Percentiles rank a stretch among this genome's conserved stretches.
These are phyloP conservation scores for Trichosporon coremiiforme DNA, from an alignment of 1,284 basidiomycete genomes.

Conservation along the genomic window DNA sequence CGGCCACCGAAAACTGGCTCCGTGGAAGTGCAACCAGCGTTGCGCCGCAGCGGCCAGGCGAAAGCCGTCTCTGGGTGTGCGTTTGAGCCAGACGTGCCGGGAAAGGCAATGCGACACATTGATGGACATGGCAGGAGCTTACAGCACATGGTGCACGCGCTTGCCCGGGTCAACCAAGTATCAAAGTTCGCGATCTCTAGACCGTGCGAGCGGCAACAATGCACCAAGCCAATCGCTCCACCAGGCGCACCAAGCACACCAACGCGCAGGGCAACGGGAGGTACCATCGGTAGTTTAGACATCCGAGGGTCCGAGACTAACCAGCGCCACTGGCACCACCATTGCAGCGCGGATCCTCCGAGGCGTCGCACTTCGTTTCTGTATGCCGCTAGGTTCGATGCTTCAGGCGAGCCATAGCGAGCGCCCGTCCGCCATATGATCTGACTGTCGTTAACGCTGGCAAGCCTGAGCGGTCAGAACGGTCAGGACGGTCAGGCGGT, in stretches of 20 bases:
- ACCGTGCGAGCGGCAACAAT: background rate
- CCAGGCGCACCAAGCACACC: background rate
- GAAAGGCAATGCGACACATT: background rate
- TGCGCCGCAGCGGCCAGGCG: too few relatives aligned
- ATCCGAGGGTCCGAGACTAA: constrained; percentile 4
- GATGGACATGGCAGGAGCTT: background rate
- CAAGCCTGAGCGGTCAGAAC: too few relatives aligned
- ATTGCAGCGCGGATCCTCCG: background rate
- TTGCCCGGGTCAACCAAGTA: background rate
- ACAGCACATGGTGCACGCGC: background rate
- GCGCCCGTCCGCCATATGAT: background rate
- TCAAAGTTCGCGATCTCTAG: background rate
- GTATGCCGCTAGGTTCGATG: background rate
- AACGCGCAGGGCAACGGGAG: background rate
- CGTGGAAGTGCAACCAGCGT: too few relatives aligned
- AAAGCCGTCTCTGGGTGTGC: background rate
- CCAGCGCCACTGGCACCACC: background rate
- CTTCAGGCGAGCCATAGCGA: background rate
- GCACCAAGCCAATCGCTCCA: background rate
- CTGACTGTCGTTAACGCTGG: background rate
- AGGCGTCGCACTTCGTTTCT: background rate
- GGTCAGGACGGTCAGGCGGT: background rate
- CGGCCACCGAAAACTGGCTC: too few relatives aligned
- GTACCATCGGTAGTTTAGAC: background rate
- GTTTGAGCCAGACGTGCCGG: background rate